These are phyloP conservation scores for Podila clonocystis DNA, from an alignment of 192 early-diverging fungal species.

Conservation along the genomic window DNA sequence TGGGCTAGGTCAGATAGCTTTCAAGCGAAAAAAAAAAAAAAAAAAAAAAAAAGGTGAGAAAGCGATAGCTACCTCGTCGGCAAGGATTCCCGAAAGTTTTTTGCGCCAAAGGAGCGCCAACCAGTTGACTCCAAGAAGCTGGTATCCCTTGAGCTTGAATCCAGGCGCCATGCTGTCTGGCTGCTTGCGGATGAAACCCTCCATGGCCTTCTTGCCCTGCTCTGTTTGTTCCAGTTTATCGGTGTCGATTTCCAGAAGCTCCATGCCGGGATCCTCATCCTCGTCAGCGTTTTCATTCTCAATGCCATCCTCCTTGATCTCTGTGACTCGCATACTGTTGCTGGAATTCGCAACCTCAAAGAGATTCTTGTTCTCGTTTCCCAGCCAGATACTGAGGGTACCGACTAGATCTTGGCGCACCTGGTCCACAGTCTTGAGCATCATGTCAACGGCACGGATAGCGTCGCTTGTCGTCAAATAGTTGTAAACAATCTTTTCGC, in stretches of 20 bases:
- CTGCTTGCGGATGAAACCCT: conserved; percentile 64
- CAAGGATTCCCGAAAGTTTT: conserved; percentile 79
- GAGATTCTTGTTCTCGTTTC: conserved; percentile 26
- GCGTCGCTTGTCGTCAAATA: conserved; percentile 68
- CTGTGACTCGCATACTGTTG: conserved; percentile 12
- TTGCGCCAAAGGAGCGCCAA: conserved; percentile 77
- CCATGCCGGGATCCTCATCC: conserved; percentile 55
- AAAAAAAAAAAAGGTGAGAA: background rate
- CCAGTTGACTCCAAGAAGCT: conserved; percentile 91
- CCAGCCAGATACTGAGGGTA: conserved; percentile 62
- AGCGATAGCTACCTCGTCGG: conserved; percentile 55
- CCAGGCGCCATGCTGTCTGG: conserved; percentile 66
- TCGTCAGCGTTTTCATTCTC: conserved; percentile 31
- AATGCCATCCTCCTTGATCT: background rate
- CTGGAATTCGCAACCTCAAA: conserved; percentile 25
- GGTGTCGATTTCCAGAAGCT: conserved; percentile 44
- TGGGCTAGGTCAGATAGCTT: background rate
- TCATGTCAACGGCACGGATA: conserved; percentile 68
- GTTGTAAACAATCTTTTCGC: conserved; percentile 57
- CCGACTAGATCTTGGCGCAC: conserved; percentile 60
- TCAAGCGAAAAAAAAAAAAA: background rate
- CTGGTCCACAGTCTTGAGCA: conserved; percentile 68
- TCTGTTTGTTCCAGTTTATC: conserved; percentile 18
- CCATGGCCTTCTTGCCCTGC: conserved; percentile 33
- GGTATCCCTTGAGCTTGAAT: conserved; percentile 82